phyloP scores from a whole-genome alignment of 140 eudicot species.

The Bidens hawaiensis region DNA sequence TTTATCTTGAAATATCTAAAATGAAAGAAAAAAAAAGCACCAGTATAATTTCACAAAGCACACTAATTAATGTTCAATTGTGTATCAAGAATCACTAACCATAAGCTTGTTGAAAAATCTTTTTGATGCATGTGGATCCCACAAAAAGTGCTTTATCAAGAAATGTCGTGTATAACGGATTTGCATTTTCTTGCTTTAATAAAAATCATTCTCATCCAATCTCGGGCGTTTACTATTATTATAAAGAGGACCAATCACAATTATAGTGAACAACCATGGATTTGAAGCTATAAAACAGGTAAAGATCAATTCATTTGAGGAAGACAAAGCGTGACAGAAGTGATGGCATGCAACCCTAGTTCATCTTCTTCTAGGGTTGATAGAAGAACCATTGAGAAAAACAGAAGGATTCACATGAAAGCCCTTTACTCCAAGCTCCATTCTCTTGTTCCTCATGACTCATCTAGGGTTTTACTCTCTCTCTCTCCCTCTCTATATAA shows the following conservation, averaged over 20 bases:
- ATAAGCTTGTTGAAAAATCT: not conserved
- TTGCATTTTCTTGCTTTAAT: conserved; percentile 17
- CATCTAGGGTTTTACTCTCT: conserved; percentile 42
- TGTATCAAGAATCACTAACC: not conserved
- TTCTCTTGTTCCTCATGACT: conserved; percentile 55
- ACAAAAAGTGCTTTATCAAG: conserved; percentile 17
- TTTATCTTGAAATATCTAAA: no score
- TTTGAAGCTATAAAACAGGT: not conserved
- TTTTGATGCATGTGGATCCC: conserved; percentile 20
- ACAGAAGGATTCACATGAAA: conserved; percentile 75
- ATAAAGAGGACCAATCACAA: conserved; percentile 3
- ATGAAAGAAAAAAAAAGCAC: no score
- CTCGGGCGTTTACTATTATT: conserved; percentile 7
- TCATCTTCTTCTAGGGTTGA: conserved; percentile 51
- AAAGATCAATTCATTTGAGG: not conserved
- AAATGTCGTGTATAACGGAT: conserved; percentile 4
- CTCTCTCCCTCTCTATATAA: conserved; percentile 17
- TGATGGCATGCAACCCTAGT: conserved; percentile 54
- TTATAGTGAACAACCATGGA: not conserved
- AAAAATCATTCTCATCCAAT: conserved; percentile 15
- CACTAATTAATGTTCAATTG: no score
- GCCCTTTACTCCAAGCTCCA: conserved; percentile 59
- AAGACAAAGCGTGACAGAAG: not conserved
- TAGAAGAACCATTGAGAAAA: conserved; percentile 68
- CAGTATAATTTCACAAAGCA: no score